Evolutionary conservation across 179 eudicot genomes (phyloP).

Genomic region (Drosera spatulata): DNA sequence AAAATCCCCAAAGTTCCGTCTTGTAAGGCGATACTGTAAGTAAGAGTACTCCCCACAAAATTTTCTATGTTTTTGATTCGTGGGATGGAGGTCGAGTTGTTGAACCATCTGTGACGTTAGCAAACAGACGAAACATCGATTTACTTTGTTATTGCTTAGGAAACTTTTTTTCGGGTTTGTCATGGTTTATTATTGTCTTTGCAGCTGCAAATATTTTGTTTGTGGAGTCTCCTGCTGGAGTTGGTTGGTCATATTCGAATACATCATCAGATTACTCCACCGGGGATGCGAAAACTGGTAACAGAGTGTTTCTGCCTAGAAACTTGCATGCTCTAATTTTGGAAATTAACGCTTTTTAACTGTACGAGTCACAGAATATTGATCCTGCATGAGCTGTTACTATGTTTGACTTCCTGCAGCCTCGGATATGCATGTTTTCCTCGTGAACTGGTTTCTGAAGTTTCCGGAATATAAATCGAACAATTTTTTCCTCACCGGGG

Average conservation of each 20-base stretch:
- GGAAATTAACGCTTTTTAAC: no score
- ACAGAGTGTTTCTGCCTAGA: neutral
- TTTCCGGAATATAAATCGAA: conserved; percentile 59
- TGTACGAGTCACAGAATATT: neutral
- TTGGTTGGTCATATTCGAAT: conserved; percentile 98
- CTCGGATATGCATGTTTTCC: conserved; percentile 62
- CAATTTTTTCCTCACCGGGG: conserved; percentile 82
- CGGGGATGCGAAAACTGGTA: conserved; percentile 46
- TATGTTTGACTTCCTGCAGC: conserved; percentile 36
- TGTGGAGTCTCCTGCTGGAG: conserved; percentile 99
- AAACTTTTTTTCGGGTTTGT: no score
- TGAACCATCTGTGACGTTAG: no score
- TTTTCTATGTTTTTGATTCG: no score
- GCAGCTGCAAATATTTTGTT: conserved; percentile 86
- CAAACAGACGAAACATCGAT: no score
- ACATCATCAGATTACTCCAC: conserved; percentile 66
- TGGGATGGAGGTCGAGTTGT: no score
- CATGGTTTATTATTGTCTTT: neutral
- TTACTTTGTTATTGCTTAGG: no score
- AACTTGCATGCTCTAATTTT: neutral
- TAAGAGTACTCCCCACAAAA: no score
- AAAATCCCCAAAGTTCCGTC: neutral
- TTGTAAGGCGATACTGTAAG: no score
- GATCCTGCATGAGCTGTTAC: neutral
- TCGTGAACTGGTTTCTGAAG: conserved; percentile 73